phyloP scores from a whole-genome alignment of 257 asterid genomes.

The Eustoma russellianum region DNA sequence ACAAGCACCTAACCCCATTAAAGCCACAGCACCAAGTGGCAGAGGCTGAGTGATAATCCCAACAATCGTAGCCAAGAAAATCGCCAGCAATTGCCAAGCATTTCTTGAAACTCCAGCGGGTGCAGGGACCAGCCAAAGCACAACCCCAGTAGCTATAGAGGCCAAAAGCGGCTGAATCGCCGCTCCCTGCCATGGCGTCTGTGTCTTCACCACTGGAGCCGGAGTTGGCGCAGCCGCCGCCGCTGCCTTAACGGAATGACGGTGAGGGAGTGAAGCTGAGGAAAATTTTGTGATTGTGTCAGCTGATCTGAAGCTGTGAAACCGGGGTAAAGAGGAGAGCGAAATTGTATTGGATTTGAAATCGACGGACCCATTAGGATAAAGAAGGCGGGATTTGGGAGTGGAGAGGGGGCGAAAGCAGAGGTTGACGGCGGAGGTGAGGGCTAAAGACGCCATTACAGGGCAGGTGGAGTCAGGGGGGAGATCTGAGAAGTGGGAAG shows the following conservation, averaged over 20 bases:
- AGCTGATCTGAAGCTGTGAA: not conserved
- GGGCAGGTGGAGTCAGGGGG: conserved; percentile 9
- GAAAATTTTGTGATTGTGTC: not conserved
- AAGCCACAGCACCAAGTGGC: conserved; percentile 91
- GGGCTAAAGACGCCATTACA: conserved; percentile 57
- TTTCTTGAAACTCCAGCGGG: conserved; percentile 67
- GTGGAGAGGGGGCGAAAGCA: conserved; percentile 33
- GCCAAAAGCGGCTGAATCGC: conserved; percentile 67
- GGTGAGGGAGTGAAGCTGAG: not conserved
- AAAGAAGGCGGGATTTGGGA: conserved; percentile 8
- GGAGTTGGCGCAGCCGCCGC: conserved; percentile 8
- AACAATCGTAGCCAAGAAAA: conserved; percentile 82
- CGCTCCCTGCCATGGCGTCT: conserved; percentile 72
- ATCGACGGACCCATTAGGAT: conserved; percentile 2
- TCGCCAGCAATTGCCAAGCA: conserved; percentile 84
- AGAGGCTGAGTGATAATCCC: conserved; percentile 90
- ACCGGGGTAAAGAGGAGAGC: not conserved
- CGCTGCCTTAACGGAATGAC: conserved; percentile 17
- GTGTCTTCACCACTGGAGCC: conserved; percentile 16
- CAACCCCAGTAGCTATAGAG: conserved; percentile 63
- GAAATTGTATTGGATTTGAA: conserved; percentile 3
- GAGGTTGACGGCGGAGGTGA: conserved; percentile 45
- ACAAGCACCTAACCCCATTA: conserved; percentile 81
- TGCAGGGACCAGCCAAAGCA: conserved; percentile 72
- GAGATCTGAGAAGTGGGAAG: conserved; percentile 1